These are phyloP conservation scores for Neonectria faginata DNA, from an alignment of 2,329 filamentous ascomycete species.

Conservation along the genomic window DNA sequence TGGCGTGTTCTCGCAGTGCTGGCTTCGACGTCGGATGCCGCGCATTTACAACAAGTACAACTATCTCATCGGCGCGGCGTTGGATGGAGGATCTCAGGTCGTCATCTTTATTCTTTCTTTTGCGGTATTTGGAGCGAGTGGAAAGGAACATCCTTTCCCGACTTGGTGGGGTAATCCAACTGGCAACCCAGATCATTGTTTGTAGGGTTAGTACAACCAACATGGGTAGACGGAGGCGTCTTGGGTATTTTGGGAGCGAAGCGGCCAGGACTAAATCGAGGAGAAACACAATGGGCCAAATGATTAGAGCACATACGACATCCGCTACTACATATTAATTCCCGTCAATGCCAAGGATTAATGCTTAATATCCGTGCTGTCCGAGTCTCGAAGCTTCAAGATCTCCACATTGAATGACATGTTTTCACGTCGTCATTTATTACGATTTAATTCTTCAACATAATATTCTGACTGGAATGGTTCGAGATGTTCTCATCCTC, in stretches of 20 bases:
- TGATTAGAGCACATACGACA: not conserved
- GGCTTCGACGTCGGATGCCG: conserved; percentile 40
- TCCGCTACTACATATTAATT: not conserved
- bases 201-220: not conserved
- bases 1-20: conserved; percentile 49
- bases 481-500: conserved; percentile 18
- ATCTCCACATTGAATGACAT: too few species aligned
- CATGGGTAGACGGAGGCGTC: too few species aligned
- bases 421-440: not conserved
- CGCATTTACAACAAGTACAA: conserved; percentile 46
- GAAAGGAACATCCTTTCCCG: conserved; percentile 36
- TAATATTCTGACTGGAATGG: conserved; percentile 15
- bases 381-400: not conserved
- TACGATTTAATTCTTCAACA: conserved; percentile 2
- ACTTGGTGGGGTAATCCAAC: conserved; percentile 9
- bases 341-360: not conserved
- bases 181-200: conserved; percentile 2
- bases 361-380: not conserved
- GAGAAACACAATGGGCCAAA: not conserved
- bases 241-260: too few species aligned
- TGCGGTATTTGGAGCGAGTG: conserved; percentile 42
- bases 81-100: conserved; percentile 45
- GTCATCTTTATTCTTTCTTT: conserved; percentile 46
- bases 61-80: conserved; percentile 43
- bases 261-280: too few species aligned